A percentile compares a stretch with the other conserved stretches of the same genome.
These are phyloP conservation scores for Amanita polypyramis DNA, from an alignment of 768 basidiomycete species.

Conservation along the genomic window DNA sequence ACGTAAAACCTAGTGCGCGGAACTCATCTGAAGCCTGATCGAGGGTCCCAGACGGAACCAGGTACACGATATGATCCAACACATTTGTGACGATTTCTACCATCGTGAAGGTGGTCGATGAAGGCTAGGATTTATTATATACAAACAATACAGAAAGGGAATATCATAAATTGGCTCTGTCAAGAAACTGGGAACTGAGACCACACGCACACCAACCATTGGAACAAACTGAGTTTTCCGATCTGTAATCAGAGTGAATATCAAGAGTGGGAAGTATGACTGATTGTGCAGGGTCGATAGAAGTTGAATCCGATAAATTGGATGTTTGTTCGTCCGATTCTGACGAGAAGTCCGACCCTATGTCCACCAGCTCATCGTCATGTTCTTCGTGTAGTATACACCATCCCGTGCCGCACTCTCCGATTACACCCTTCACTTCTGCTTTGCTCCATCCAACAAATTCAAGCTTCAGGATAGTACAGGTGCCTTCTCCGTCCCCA, in stretches of 20 bases:
- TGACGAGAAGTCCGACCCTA: conserved; percentile 12
- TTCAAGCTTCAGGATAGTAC: conserved; percentile 55
- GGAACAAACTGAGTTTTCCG: background rate
- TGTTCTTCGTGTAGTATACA: conserved; percentile 55
- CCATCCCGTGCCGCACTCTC: conserved; percentile 67
- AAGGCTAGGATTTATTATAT: too few relatives aligned
- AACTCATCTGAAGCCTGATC: conserved; percentile 40
- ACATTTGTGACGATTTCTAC: conserved; percentile 16
- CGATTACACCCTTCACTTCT: conserved; percentile 57
- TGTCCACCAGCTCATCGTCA: conserved; percentile 18
- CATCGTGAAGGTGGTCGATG: background rate
- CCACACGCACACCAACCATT: background rate
- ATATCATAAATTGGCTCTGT: background rate
- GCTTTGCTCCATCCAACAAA: conserved; percentile 66
- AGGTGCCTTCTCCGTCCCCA: conserved; percentile 34
- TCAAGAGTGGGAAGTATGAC: conserved; percentile 63
- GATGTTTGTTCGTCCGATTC: conserved; percentile 18
- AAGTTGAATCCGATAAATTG: conserved; percentile 17
- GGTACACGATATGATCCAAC: conserved; percentile 63
- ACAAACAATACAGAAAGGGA: background rate
- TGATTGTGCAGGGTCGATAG: conserved; percentile 51
- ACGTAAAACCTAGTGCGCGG: conserved; percentile 53
- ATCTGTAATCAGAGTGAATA: background rate
- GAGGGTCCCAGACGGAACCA: conserved; percentile 56
- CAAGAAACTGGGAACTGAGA: conserved; percentile 4